Conservation (phyloP, 306 rosid genomes). For the Prinsepia uniflora region DNA sequence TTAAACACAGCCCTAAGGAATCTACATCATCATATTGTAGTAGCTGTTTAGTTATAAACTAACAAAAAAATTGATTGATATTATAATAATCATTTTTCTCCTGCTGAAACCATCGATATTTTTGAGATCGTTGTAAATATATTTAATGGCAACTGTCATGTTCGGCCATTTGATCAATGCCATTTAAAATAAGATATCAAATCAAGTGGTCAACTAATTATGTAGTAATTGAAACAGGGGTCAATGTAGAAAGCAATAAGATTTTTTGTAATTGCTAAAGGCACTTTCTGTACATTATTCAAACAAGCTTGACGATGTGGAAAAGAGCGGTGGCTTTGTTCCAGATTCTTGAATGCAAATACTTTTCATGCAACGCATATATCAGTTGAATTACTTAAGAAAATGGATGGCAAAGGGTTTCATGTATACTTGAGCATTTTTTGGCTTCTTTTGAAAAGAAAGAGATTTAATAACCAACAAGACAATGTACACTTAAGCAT, state of each 20-base stretch:
- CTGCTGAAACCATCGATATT: not conserved
- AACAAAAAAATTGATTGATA: not conserved
- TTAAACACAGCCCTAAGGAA: not conserved
- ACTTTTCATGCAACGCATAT: not conserved
- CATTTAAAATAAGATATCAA: no score
- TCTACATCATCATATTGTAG: not conserved
- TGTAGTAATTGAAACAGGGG: not conserved
- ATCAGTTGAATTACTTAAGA: not conserved
- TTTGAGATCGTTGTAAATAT: not conserved
- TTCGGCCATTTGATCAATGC: not conserved
- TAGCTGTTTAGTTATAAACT: not conserved
- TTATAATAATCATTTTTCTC: not conserved
- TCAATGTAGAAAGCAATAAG: not conserved
- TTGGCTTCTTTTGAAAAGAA: not conserved
- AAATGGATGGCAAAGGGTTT: not conserved
- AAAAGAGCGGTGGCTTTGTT: not conserved
- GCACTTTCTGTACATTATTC: no score
- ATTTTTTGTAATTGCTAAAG: no score
- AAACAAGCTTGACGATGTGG: not conserved
- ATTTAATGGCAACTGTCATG: not conserved
- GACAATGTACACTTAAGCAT: not conserved
- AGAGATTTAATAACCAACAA: no score
- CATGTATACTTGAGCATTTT: not conserved
- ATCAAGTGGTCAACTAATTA: not conserved
- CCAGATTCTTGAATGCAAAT: not conserved